These are phyloP conservation scores for Scedosporium aurantiacum DNA, from an alignment of 2,329 filamentous ascomycete genomes.

Conservation along the genomic window DNA sequence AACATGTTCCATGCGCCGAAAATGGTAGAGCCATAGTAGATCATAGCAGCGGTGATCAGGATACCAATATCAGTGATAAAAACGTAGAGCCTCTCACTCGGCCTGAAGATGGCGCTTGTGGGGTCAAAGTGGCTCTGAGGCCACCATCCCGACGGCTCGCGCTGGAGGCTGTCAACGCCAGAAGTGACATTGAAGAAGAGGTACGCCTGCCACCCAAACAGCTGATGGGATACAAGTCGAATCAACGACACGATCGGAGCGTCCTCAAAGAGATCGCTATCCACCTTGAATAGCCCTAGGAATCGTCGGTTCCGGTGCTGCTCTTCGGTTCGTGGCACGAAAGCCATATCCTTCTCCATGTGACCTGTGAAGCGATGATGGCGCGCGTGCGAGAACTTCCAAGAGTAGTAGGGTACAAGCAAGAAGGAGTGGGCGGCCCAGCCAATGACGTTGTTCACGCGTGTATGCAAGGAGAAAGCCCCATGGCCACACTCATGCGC, in stretches of 20 bases:
- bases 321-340: constrained; percentile 40
- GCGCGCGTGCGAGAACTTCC: constrained; percentile 59
- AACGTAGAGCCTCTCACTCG: constrained; percentile 44
- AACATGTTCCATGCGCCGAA: constrained; percentile 47
- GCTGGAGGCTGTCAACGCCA: constrained; percentile 36
- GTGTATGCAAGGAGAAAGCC: constrained; percentile 47
- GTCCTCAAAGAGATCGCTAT: constrained; percentile 50
- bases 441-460: constrained; percentile 50
- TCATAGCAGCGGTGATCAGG: constrained; percentile 32
- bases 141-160: constrained; percentile 26
- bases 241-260: constrained; percentile 45
- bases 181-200: constrained; percentile 47
- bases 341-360: constrained; percentile 57
- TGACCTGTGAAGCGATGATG: constrained; percentile 60
- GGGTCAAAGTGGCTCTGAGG: constrained; percentile 50
- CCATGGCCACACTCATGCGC: constrained; percentile 95
- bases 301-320: constrained; percentile 23
- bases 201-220: constrained; percentile 55
- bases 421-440: constrained; percentile 56
- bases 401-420: constrained; percentile 60
- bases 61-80: constrained; percentile 50
- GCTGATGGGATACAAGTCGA: constrained; percentile 48
- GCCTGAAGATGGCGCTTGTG: constrained; percentile 48
- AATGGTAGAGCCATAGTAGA: constrained; percentile 40
- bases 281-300: constrained; percentile 23